phyloP scores from a whole-genome alignment of 2,329 filamentous ascomycete species.

The Epichloe typhina region DNA sequence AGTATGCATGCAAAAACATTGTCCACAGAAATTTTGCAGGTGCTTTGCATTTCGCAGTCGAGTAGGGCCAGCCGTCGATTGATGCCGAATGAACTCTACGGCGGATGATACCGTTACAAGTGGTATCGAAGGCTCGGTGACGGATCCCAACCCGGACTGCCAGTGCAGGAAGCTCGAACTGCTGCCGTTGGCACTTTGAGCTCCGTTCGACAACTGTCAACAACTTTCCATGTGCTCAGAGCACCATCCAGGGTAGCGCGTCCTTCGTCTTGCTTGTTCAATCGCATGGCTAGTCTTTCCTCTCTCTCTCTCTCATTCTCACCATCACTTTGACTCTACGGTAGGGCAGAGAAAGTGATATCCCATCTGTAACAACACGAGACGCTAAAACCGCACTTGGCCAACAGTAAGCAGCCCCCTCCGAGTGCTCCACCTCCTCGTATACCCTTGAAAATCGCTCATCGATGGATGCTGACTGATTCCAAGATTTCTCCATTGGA shows the following conservation, averaged over 20 bases:
- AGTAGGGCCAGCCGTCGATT: no score
- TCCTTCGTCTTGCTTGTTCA: no score
- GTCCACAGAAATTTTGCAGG: not conserved
- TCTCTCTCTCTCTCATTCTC: no score
- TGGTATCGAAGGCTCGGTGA: not conserved
- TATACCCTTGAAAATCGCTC: not conserved
- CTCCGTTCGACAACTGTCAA: no score
- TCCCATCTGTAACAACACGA: no score
- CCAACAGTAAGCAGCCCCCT: not conserved
- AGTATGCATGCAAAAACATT: not conserved
- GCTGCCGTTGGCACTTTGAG: not conserved
- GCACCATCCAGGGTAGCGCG: no score
- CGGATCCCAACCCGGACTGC: not conserved
- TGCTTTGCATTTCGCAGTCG: not conserved
- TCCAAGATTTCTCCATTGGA: not conserved
- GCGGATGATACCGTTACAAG: not conserved
- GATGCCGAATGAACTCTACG: not conserved
- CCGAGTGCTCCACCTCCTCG: not conserved
- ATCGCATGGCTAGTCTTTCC: no score
- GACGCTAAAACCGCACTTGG: no score
- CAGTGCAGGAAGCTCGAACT: not conserved
- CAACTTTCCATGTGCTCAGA: no score
- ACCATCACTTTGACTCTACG: no score
- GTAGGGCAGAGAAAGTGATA: no score
- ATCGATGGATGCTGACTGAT: not conserved